Percentiles rank a stretch among this genome's conserved stretches.
Conservation (phyloP, 164 flowering plant genomes). For the Litsea cubeba region DNA sequence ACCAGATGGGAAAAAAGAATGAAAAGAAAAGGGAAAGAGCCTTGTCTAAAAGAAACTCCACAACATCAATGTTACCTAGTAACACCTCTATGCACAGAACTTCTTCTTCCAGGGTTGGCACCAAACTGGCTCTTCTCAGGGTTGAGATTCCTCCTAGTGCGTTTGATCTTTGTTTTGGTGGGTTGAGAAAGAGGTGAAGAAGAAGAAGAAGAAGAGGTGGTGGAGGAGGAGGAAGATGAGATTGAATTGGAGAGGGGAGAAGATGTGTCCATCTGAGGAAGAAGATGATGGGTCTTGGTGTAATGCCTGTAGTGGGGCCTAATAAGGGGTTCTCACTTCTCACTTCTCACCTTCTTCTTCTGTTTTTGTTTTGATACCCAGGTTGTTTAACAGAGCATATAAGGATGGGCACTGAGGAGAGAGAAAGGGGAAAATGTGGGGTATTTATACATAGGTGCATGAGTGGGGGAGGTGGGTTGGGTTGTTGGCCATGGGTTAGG, state of each 20-base stretch:
- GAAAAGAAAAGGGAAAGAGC: neutral
- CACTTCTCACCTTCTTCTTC: neutral
- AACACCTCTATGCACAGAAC: constrained; percentile 79
- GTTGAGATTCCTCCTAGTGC: constrained; percentile 3
- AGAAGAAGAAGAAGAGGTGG: constrained; percentile 27
- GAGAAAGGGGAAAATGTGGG: neutral
- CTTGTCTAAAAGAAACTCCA: neutral
- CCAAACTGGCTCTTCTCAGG: constrained; percentile 7
- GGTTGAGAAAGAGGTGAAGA: neutral
- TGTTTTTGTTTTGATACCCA: neutral
- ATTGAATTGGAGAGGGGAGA: neutral
- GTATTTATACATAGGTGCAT: neutral
- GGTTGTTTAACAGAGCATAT: neutral
- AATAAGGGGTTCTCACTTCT: neutral
- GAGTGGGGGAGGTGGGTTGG: neutral
- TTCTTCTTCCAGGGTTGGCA: constrained; percentile 32
- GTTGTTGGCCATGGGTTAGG: constrained; percentile 9
- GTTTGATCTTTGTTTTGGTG: neutral
- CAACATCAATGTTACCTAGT: neutral
- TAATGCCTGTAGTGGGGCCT: neutral
- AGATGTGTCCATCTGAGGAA: neutral
- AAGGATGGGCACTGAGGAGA: neutral
- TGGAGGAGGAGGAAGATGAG: neutral
- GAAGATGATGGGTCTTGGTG: neutral
- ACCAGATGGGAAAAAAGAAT: constrained; percentile 3